Evolutionary conservation across 768 basidiomycete species (phyloP), one percentile per base, ranked within the genome.

Genomic region (Amanita exitialis): DNA sequence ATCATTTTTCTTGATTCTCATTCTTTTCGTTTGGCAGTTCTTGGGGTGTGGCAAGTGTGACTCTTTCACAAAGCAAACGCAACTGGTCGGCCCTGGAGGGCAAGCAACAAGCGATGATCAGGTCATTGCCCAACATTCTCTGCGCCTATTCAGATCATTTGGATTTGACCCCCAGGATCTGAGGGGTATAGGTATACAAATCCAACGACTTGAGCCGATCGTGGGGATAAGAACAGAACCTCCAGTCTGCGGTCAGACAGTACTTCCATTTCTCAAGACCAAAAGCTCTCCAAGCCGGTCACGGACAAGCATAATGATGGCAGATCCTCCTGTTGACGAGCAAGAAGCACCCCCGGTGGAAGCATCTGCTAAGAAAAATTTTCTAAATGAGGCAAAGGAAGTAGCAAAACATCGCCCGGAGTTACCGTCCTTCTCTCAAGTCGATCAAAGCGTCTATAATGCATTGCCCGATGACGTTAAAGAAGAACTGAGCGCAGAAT

Each of bases 41-140:
- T 76, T 97, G 59, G 94, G 95, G 0, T 94, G 96, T 59, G 94
- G 95, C 9, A 66, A 76, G 3, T 95, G 91, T 61, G 83, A 91
- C 49, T 71, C 79, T 1, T 90, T 83, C 70, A 92, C 78, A 64
- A 89, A 86, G 61, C 85, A 90, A 60, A 67, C 71, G 0, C 61
- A 80, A 1, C 67, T 94, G 2, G 62, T 73, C 3, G 80, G 74
- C 5, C 71, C 76, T 3, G 78, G 76, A 15, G 85, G 86, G 0
- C 69, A 71, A 18, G 79, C 90, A 5, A 92, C 92, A 0, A 83
- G 79, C 60, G 84, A 96, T 55, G 68, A 76, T 12, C 74, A 69
- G 35, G 66, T 82, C 34, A 85, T 99, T 36, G 89, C 82, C 0
- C 75, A 82, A 21, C 80, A 83, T 54, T 86, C 90, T 5, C 88